Percentiles rank a stretch among this genome's conserved stretches.
These are phyloP conservation scores for Grosmannia clavigera DNA, from an alignment of 2,329 filamentous ascomycete genomes.

Conservation along the genomic window DNA sequence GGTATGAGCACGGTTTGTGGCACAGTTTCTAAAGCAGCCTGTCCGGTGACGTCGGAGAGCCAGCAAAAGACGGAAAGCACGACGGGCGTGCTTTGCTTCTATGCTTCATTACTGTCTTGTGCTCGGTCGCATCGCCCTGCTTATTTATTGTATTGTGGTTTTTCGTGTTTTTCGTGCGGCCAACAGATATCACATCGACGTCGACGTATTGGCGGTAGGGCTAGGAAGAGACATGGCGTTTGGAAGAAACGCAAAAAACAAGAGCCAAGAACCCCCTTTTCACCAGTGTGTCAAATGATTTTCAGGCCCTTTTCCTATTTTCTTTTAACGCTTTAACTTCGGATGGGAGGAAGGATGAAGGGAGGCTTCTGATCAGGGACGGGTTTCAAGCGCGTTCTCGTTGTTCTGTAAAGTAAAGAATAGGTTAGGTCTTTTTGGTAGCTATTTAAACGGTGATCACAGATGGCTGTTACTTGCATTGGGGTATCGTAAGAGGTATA, in stretches of 20 bases:
- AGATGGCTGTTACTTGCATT: neutral
- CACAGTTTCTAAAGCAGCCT: neutral
- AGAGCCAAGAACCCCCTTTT: neutral
- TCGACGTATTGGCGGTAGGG: neutral
- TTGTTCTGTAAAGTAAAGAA: constrained; percentile 3
- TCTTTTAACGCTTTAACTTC: neutral
- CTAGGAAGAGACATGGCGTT: constrained; percentile 8
- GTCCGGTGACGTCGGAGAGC: neutral
- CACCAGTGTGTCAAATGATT: neutral
- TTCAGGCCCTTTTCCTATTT: neutral
- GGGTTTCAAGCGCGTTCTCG: neutral
- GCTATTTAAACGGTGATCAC: neutral
- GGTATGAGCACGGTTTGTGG: neutral
- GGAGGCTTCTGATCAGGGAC: neutral
- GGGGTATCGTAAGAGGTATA: constrained; percentile 4
- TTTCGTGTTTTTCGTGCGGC: neutral
- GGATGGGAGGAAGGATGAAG: neutral
- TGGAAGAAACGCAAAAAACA: constrained; percentile 4
- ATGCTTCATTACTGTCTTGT: neutral
- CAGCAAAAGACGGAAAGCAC: neutral
- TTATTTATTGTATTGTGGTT: neutral
- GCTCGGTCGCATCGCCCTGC: neutral
- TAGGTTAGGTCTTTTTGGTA: neutral
- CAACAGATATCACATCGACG: neutral
- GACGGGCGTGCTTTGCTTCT: neutral